Percentiles rank a stretch among this genome's conserved stretches.
Evolutionary conservation across 345 rosid species (phyloP).

Genomic region (Lepidium sativum): DNA sequence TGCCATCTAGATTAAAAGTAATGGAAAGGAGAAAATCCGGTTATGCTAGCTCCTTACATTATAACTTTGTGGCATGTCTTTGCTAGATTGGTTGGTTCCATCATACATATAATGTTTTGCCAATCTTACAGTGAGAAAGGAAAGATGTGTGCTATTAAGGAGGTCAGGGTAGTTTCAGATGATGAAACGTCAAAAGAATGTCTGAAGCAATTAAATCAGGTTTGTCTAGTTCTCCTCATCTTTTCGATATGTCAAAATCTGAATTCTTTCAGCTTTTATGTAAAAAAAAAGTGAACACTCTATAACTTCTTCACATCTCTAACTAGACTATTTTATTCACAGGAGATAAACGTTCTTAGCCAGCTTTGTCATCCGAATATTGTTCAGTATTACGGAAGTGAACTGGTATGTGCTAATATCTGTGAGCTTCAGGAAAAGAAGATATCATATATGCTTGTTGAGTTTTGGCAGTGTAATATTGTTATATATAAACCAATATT

Average conservation of each 20-base stretch:
- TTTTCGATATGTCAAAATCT: neutral
- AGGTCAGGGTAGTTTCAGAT: constrained; percentile 75
- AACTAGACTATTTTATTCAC: constrained; percentile 18
- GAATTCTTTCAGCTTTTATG: neutral
- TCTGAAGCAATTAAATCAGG: constrained; percentile 93
- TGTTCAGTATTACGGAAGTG: constrained; percentile 87
- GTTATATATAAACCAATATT: constrained; percentile 7
- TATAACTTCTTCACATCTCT: neutral
- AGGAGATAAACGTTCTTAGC: constrained; percentile 92
- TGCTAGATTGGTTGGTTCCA: neutral
- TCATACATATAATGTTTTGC: neutral
- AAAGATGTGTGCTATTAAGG: constrained; percentile 94
- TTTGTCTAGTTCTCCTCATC: constrained; percentile 6
- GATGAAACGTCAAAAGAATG: constrained; percentile 78
- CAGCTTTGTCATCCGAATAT: constrained; percentile 87
- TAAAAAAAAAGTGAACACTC: neutral
- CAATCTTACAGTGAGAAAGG: constrained; percentile 62
- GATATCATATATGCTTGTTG: constrained; percentile 4
- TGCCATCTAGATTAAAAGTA: constrained; percentile 3
- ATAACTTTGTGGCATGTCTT: neutral
- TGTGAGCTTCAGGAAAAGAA: neutral
- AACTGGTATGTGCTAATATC: constrained; percentile 54
- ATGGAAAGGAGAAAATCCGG: neutral
- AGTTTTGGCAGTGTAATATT: constrained; percentile 2
- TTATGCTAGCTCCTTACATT: neutral